Evolutionary conservation across 768 basidiomycete species (phyloP).

Genomic region (Tricholoma sp.): DNA sequence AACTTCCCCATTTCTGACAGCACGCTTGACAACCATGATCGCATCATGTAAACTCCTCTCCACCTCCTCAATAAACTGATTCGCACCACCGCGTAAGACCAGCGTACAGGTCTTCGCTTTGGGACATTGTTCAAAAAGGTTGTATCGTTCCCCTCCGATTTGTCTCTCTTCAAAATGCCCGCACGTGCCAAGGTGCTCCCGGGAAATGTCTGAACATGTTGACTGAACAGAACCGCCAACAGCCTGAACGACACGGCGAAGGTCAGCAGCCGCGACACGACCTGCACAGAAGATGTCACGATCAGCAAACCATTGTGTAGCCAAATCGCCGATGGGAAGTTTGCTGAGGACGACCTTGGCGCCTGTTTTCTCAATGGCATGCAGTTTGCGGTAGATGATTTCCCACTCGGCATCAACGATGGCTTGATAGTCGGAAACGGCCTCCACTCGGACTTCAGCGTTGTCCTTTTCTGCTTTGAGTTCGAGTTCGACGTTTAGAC

Average conservation of each 20-base stretch:
- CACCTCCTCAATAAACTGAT: slow-evolving; percentile 98
- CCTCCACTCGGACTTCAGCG: slow-evolving; percentile 95
- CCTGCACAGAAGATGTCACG: slow-evolving; percentile 99
- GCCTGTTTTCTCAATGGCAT: slow-evolving; percentile 93
- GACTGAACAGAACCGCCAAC: slow-evolving; percentile 94
- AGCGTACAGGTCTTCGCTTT: slow-evolving; percentile 95
- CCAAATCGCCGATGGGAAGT: slow-evolving; percentile 96
- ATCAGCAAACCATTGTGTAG: slow-evolving; percentile 99
- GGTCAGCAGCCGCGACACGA: slow-evolving; percentile 83
- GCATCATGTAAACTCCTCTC: slow-evolving; percentile 97
- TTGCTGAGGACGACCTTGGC: slow-evolving; percentile 98
- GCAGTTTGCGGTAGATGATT: slow-evolving; percentile 96
- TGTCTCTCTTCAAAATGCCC: slow-evolving; percentile 91
- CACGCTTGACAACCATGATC: slow-evolving; percentile 99
- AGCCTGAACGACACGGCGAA: slow-evolving; percentile 92
- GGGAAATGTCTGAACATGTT: slow-evolving; percentile 87
- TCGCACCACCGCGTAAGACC: slow-evolving; percentile 90
- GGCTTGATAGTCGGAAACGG: slow-evolving; percentile 96
- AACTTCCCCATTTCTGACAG: slow-evolving; percentile 91
- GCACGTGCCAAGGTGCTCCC: slow-evolving; percentile 91
- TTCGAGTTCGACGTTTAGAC: slow-evolving; percentile 96
- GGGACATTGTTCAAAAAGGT: slow-evolving; percentile 89
- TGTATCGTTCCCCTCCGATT: slow-evolving; percentile 95
- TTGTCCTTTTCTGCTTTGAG: slow-evolving; percentile 99
- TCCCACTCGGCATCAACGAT: slow-evolving; percentile 99